Conservation (phyloP, 305 asterid species). For the Fraxinus paxiana region DNA sequence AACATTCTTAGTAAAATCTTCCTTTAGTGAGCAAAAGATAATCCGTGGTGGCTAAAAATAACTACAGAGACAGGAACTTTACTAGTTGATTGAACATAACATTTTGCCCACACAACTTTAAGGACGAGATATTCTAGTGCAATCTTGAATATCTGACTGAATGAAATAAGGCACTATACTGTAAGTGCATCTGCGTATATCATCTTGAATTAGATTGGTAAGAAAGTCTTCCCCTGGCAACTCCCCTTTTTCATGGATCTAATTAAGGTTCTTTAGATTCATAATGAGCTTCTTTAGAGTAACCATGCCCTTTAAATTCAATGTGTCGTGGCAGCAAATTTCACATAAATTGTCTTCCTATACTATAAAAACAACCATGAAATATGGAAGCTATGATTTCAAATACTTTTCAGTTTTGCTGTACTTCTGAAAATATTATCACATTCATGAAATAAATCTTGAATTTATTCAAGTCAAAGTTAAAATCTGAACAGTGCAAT, state of each 20-base stretch:
- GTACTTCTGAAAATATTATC: not conserved
- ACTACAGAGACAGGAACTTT: not conserved
- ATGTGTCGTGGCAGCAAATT: not conserved
- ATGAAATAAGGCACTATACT: not conserved
- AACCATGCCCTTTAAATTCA: not conserved
- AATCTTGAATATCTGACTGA: not conserved
- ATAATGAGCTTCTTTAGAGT: not conserved
- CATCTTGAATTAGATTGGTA: not conserved
- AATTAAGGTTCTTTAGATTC: not conserved
- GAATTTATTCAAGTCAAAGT: not conserved
- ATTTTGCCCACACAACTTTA: not conserved
- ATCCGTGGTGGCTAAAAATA: not conserved
- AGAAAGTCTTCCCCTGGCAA: not conserved
- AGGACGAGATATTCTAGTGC: not conserved
- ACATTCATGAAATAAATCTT: not conserved
- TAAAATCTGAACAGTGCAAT: not conserved
- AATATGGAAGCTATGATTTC: not conserved
- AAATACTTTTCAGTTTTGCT: not conserved
- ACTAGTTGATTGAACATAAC: not conserved
- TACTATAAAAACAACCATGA: not conserved
- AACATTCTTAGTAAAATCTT: not conserved
- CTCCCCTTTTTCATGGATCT: not conserved
- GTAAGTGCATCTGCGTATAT: not conserved
- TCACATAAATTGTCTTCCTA: not conserved
- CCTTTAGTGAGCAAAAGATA: not conserved